phyloP scores from a whole-genome alignment of 2,329 filamentous ascomycete genomes.

The Aspergillus japonicus region DNA sequence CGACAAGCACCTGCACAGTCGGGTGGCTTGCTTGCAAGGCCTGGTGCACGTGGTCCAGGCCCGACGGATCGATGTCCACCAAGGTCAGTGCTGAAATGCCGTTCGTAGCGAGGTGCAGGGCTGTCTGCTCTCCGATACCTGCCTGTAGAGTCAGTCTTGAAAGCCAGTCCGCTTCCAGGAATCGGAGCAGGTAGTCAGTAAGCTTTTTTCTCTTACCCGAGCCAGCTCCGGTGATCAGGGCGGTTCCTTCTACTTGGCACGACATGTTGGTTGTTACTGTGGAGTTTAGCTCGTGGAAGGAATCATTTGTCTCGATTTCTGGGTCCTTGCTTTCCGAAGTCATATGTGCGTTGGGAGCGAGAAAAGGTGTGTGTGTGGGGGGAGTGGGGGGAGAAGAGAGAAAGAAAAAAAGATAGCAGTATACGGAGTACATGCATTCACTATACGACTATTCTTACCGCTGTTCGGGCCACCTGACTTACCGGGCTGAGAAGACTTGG shows the following conservation, averaged over 20 bases:
- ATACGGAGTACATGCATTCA: too few relatives aligned
- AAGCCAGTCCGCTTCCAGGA: too few relatives aligned
- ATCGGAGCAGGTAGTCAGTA: too few relatives aligned
- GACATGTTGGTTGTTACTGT: background rate
- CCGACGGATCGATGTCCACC: background rate
- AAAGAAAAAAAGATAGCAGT: too few relatives aligned
- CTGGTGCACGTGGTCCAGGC: background rate
- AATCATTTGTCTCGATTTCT: background rate
- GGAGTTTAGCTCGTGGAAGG: background rate
- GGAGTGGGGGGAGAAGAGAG: too few relatives aligned
- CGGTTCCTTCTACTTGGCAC: background rate
- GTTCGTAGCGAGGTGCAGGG: slow-evolving; percentile 1
- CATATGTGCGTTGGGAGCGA: background rate
- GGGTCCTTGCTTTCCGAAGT: background rate
- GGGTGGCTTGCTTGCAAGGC: background rate
- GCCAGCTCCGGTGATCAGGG: background rate
- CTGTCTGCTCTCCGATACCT: slow-evolving; percentile 11
- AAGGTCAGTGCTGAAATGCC: slow-evolving; percentile 5
- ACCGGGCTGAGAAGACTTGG: background rate
- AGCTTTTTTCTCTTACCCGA: background rate
- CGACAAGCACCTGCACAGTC: background rate
- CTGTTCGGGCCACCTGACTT: too few relatives aligned
- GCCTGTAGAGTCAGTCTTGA: background rate
- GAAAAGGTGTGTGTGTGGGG: background rate
- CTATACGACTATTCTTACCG: too few relatives aligned